A percentile compares a stretch with the other conserved stretches of the same genome.
Evolutionary conservation across 2,329 filamentous ascomycete species (phyloP).

Genomic region (Cercospora sp.): DNA sequence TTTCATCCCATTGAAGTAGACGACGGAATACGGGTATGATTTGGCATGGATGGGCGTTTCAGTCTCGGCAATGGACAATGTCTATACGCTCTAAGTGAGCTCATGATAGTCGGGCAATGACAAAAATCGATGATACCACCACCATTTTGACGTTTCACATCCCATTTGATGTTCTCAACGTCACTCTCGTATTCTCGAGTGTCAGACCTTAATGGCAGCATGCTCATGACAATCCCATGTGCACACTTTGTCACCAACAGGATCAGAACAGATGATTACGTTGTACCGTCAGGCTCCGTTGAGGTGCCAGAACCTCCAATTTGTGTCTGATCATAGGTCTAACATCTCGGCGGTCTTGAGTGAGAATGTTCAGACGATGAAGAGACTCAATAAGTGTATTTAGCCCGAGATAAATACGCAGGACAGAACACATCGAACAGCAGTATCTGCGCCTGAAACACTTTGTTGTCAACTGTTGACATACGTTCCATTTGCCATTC

Average conservation of each 20-base stretch:
- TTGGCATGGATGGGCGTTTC: constrained; percentile 1
- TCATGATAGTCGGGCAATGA: constrained; percentile 9
- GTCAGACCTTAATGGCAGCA: not conserved
- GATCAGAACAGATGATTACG: not conserved
- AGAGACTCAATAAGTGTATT: too few relatives aligned
- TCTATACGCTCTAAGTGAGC: not conserved
- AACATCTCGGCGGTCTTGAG: too few relatives aligned
- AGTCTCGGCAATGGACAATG: constrained; percentile 1
- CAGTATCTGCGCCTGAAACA: too few relatives aligned
- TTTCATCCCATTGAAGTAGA: constrained; percentile 99
- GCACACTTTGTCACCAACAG: not conserved
- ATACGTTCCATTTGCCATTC: too few relatives aligned
- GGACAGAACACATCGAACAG: too few relatives aligned
- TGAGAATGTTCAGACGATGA: not conserved
- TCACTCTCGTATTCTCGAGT: not conserved
- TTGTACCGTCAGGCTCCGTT: not conserved
- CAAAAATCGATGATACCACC: constrained; percentile 3
- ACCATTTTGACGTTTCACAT: not conserved
- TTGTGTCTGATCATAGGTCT: not conserved
- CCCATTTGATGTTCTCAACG: not conserved
- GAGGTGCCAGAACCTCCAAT: not conserved
- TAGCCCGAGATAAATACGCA: too few relatives aligned
- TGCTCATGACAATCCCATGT: not conserved
- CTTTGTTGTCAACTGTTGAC: too few relatives aligned
- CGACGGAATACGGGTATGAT: not conserved